Evolutionary conservation across 202 grass and related monocot species (phyloP).

Genomic region (Cymbopogon flexuosus): DNA sequence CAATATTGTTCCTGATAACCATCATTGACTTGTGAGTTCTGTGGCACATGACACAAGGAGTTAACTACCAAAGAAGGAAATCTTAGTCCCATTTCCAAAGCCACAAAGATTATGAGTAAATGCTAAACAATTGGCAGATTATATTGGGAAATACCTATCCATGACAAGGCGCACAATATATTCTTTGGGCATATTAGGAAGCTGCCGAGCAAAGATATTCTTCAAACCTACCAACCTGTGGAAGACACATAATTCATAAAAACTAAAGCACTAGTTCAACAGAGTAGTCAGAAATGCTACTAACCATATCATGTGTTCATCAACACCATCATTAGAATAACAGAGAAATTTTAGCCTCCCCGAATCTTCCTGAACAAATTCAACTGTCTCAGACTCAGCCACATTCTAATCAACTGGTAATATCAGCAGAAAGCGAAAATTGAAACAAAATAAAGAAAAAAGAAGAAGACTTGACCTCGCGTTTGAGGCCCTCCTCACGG

Average conservation of each 20-base stretch:
- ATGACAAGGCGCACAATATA: constrained; percentile 97
- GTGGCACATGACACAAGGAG: constrained; percentile 21
- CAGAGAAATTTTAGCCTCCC: constrained; percentile 85
- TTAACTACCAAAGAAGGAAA: constrained; percentile 9
- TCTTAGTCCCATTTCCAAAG: neutral
- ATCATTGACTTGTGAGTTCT: constrained; percentile 99
- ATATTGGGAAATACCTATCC: constrained; percentile 64
- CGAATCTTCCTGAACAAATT: constrained; percentile 66
- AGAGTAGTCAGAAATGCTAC: neutral
- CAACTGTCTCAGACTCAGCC: constrained; percentile 22
- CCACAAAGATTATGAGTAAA: neutral
- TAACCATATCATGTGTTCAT: constrained; percentile 98
- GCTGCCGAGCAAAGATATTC: constrained; percentile 96
- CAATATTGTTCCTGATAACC: constrained; percentile 96
- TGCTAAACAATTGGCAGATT: neutral
- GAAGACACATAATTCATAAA: constrained; percentile 11
- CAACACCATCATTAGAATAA: constrained; percentile 87
- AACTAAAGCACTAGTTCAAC: neutral
- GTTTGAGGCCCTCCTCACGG: constrained; percentile 88
- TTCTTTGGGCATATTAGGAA: constrained; percentile 99
- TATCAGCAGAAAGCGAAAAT: neutral
- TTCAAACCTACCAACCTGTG: constrained; percentile 95
- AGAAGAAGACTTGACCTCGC: constrained; percentile 55
- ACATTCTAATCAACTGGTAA: neutral
- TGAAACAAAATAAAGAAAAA: neutral